phyloP scores from a whole-genome alignment of 163 green algal genomes.

The Volvox carteri region DNA sequence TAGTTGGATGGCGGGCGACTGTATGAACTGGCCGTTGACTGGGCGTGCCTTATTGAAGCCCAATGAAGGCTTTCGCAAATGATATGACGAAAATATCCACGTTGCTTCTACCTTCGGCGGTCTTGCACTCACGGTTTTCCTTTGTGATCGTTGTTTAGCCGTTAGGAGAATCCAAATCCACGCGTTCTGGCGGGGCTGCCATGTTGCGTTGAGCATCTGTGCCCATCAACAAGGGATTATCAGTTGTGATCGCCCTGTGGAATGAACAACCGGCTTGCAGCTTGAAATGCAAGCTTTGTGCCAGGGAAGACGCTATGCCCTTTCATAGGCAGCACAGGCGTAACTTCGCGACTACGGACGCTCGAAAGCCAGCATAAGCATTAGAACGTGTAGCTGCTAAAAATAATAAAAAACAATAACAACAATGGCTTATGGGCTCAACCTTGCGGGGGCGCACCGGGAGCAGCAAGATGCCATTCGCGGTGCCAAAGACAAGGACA shows the following conservation, averaged over 20 bases:
- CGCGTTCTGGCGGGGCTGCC: background rate
- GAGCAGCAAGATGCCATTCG: background rate
- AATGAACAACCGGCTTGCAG: background rate
- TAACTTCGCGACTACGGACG: background rate
- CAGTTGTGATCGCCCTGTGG: background rate
- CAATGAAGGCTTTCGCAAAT: too few relatives aligned
- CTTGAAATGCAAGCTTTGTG: background rate
- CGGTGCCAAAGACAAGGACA: background rate
- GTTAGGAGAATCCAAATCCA: background rate
- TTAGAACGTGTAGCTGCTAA: background rate
- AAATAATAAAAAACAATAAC: background rate
- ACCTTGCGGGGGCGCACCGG: background rate
- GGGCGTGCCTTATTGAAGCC: too few relatives aligned
- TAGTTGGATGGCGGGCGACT: too few relatives aligned
- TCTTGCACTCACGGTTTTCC: too few relatives aligned
- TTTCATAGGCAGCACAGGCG: too few relatives aligned
- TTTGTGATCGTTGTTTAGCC: too few relatives aligned
- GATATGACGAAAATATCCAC: too few relatives aligned
- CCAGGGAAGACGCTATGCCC: too few relatives aligned
- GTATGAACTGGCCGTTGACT: too few relatives aligned
- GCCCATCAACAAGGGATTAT: background rate
- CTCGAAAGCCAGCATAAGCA: background rate
- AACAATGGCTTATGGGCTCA: constrained; percentile 37
- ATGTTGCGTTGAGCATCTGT: background rate
- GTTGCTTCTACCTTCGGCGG: too few relatives aligned